Percentiles rank a stretch among this genome's conserved stretches.
phyloP scores from a whole-genome alignment of 1,139 yeast genomes.

The Taphrina deformans region DNA sequence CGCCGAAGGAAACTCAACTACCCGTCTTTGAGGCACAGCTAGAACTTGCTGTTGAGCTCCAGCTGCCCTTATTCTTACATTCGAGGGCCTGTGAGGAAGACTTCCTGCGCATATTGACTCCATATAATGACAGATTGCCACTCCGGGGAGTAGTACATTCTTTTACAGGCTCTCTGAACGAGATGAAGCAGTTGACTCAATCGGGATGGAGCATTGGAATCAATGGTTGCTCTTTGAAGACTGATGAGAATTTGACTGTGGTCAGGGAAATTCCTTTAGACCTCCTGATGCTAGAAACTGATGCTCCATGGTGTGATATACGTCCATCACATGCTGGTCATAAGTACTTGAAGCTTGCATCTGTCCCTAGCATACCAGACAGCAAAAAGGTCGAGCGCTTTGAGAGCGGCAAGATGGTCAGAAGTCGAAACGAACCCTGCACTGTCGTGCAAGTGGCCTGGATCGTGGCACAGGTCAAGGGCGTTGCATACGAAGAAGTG shows the following conservation, averaged over 20 bases:
- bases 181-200: constrained; percentile 54
- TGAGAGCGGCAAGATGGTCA: constrained; percentile 55
- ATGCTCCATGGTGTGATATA: constrained; percentile 98
- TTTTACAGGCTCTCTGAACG: constrained; percentile 79
- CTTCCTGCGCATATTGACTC: constrained; percentile 62
- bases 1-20: constrained; percentile 66
- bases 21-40: constrained; percentile 71
- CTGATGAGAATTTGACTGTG: constrained; percentile 68
- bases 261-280: constrained; percentile 67
- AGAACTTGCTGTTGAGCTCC: constrained; percentile 56
- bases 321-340: constrained; percentile 78
- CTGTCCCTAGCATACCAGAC: constrained; percentile 58
- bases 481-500: constrained; percentile 54
- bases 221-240: constrained; percentile 88
- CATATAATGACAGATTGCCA: constrained; percentile 50
- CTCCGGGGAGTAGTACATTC: constrained; percentile 83
- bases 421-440: constrained; percentile 90
- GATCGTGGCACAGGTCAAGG: constrained; percentile 63
- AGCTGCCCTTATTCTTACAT: constrained; percentile 79
- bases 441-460: constrained; percentile 77
- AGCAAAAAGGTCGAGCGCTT: constrained; percentile 60
- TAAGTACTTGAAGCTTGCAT: constrained; percentile 48
- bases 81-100: constrained; percentile 88
- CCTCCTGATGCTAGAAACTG: constrained; percentile 65
- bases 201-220: constrained; percentile 74